phyloP scores from a whole-genome alignment of 1,284 basidiomycete genomes.

The Limonomyces culmigenus region DNA sequence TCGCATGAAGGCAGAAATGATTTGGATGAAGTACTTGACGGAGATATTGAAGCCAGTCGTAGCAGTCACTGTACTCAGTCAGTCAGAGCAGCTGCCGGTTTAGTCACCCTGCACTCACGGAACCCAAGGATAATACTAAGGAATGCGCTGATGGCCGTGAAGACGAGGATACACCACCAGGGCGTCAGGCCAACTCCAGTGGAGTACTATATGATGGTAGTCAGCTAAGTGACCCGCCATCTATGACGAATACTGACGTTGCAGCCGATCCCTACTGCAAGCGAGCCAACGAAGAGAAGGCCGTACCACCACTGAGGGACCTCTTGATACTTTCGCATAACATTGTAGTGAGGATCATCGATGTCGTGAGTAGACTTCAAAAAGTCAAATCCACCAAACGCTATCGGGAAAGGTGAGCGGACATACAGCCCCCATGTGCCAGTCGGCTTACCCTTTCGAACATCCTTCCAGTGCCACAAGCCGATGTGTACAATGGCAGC shows the following conservation, averaged over 20 bases:
- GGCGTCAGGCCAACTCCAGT: conserved; percentile 28
- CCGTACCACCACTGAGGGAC: conserved; percentile 37
- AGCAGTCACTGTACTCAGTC: conserved; percentile 21
- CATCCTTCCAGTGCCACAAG: conserved; percentile 16
- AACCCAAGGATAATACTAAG: conserved; percentile 31
- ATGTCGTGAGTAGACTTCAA: conserved; percentile 30
- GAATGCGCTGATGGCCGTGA: conserved; percentile 26
- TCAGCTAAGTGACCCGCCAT: neutral
- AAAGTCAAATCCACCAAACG: conserved; percentile 27
- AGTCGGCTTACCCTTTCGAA: no score
- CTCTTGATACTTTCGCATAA: conserved; percentile 34
- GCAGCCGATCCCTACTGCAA: conserved; percentile 42
- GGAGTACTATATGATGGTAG: conserved; percentile 17
- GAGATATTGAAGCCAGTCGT: conserved; percentile 33
- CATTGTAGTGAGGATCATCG: conserved; percentile 46
- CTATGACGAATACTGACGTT: conserved; percentile 13
- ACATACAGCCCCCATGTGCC: conserved; percentile 44
- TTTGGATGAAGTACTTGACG: conserved; percentile 37
- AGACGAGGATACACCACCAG: conserved; percentile 33
- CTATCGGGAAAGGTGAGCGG: conserved; percentile 52
- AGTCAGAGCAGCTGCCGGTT: no score
- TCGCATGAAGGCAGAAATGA: conserved; percentile 44
- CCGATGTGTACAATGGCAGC: neutral
- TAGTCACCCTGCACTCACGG: no score
- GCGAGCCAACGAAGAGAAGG: conserved; percentile 27